Evolutionary conservation across 495 filamentous ascomycete species (phyloP), one percentile per base, ranked within the genome.

Genomic region (Xylaria grammica): DNA sequence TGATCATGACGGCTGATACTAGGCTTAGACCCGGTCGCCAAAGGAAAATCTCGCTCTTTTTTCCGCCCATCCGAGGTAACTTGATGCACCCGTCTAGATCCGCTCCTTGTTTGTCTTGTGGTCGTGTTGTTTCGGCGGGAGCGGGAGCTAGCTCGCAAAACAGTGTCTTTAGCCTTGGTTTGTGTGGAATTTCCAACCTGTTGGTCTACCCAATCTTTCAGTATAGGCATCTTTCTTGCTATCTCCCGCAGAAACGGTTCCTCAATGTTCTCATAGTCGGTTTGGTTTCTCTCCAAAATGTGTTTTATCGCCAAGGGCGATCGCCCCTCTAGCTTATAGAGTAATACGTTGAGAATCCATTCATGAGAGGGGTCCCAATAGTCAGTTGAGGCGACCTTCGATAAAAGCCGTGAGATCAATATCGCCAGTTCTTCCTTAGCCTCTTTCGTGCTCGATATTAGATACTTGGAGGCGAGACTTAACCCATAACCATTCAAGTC

Each of bases 281-380:
- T 7, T n/a, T 49, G 24, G 27, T 27, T 49, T 45, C 49, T 44
- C 38, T 53, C 49, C 20, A 62, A 32, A 36, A 62, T 30, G 15
- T 62, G 24, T 32, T 20, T 20, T 13, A 62, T 62, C 24, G 49
- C 34, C 8, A 36, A 53, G 2, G 45, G 36, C 49, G 60, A 62
- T 46, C 5, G 53, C 4, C 49, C 60, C 26, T 62, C 60, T 20
- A 62, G 26, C 11, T 62, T 62, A 24, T 62, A 62, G 5, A 62
- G 49, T n/a, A 62, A n/a, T 34, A 62, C 54, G 24, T 44, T 52
- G 10, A 62, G 34, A 53, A 62, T 54, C 48, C 46, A 62, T 26
- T 62, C 34, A 9, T 34, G 19, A 0, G 60, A 62, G 22, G 60
- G 20, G n/a, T 46, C 36, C 60, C n/a, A 45, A 27, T 44, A 62